Evolutionary conservation across 108 stramenopile genomes (phyloP).

Genomic region (Cyclotella distinguenda): DNA sequence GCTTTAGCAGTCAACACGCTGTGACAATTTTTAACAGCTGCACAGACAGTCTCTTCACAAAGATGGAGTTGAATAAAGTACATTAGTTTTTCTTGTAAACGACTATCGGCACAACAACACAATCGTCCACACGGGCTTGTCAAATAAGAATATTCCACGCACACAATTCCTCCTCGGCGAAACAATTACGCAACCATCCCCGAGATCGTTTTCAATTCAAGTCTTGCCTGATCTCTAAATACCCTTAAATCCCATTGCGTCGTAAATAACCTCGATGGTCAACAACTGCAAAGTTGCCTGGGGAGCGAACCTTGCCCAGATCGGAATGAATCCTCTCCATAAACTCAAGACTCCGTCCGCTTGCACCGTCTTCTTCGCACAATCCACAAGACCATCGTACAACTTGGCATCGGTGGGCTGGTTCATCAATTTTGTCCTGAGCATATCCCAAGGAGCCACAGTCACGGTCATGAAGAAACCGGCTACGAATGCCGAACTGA

Average conservation of each 20-base stretch:
- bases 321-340: conserved; percentile 87
- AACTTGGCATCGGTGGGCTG: conserved; percentile 82
- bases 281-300: conserved; percentile 85
- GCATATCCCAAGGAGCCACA: conserved; percentile 70
- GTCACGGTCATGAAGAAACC: conserved; percentile 92
- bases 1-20: too few relatives aligned
- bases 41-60: too few relatives aligned
- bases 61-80: too few relatives aligned
- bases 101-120: too few relatives aligned
- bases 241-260: conserved; percentile 61
- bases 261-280: conserved; percentile 81
- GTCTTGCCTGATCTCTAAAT: conserved; percentile 48
- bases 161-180: too few relatives aligned
- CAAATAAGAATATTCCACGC: too few relatives aligned
- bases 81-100: too few relatives aligned
- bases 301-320: conserved; percentile 90
- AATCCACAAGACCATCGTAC: conserved; percentile 77
- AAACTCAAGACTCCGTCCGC: conserved; percentile 66
- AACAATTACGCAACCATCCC: too few relatives aligned
- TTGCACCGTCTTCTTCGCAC: conserved; percentile 67
- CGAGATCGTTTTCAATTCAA: too few relatives aligned
- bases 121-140: too few relatives aligned
- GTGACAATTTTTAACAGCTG: too few relatives aligned
- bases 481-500: conserved; percentile 68
- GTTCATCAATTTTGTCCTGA: conserved; percentile 77